A percentile compares a stretch with the other conserved stretches of the same genome.
Evolutionary conservation across 805 yeast species (phyloP).

Genomic region (Yarrowia deformans): DNA sequence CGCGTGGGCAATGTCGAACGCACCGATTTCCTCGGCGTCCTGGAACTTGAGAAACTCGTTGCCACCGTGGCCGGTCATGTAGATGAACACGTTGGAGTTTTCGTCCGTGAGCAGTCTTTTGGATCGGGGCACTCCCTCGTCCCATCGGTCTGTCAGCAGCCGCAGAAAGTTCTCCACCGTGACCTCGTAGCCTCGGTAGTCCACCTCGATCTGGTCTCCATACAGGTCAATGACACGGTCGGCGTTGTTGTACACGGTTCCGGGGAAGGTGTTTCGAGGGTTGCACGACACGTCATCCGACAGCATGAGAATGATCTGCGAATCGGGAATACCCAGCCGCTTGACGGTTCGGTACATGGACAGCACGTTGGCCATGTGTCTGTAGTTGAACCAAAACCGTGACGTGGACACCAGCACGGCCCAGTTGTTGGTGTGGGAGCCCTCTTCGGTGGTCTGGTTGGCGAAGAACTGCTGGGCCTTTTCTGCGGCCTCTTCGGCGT

Average conservation of each 20-base stretch:
- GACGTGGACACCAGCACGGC: constrained; percentile 95
- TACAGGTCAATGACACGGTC: constrained; percentile 91
- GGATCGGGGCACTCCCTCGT: constrained; percentile 89
- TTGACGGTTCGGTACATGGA: constrained; percentile 96
- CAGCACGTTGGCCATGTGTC: constrained; percentile 96
- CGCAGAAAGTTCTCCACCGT: constrained; percentile 97
- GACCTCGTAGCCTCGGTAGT: constrained; percentile 96
- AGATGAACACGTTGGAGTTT: constrained; percentile 89
- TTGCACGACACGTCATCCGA: constrained; percentile 98
- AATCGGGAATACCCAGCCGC: constrained; percentile 95
- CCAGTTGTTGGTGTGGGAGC: constrained; percentile 68
- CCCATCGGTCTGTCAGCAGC: constrained; percentile 93
- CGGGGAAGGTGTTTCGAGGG: constrained; percentile 94
- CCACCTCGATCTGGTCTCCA: constrained; percentile 95
- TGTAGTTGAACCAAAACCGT: constrained; percentile 96
- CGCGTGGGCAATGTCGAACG: constrained; percentile 96
- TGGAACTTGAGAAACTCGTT: constrained; percentile 96
- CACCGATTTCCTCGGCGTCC: constrained; percentile 96
- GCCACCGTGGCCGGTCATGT: constrained; percentile 99
- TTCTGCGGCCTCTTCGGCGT: background rate
- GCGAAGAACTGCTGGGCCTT: constrained; percentile 20
- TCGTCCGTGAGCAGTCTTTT: constrained; percentile 92
- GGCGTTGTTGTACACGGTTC: constrained; percentile 91
- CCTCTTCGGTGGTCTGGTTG: constrained; percentile 33
- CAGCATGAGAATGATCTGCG: constrained; percentile 93